A percentile compares a stretch with the other conserved stretches of the same genome.
phyloP scores from a whole-genome alignment of 179 eudicot genomes.

The Beta macrorhiza region DNA sequence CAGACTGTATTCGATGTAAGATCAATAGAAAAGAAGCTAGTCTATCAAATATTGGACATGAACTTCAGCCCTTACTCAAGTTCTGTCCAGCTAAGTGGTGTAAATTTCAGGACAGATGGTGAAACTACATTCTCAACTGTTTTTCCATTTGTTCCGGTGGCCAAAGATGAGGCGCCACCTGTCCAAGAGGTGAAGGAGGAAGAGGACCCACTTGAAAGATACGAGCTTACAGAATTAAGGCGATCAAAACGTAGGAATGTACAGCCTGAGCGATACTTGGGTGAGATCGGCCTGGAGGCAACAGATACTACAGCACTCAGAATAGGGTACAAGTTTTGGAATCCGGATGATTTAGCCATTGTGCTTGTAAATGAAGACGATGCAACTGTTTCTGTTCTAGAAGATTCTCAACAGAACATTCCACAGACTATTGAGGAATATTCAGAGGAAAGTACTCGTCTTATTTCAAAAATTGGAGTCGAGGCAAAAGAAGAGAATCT shows the following conservation, averaged over 20 bases:
- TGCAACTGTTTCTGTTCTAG: constrained; percentile 6
- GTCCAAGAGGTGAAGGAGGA: constrained; percentile 27
- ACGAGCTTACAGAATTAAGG: constrained; percentile 53
- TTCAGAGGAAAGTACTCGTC: constrained; percentile 23
- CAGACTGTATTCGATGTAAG: constrained; percentile 59
- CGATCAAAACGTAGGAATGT: constrained; percentile 76
- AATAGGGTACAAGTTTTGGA: constrained; percentile 55
- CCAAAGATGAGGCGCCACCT: constrained; percentile 14
- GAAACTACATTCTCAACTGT: constrained; percentile 44
- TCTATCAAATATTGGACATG: constrained; percentile 63
- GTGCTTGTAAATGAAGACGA: constrained; percentile 34
- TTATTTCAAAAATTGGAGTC: constrained; percentile 9
- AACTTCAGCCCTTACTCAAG: constrained; percentile 28
- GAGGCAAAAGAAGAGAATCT: constrained; percentile 35
- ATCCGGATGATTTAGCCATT: constrained; percentile 41
- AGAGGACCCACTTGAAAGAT: constrained; percentile 25
- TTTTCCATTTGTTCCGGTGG: constrained; percentile 39
- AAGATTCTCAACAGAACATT: constrained; percentile 17
- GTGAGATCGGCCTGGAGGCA: constrained; percentile 56
- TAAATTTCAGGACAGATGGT: constrained; percentile 62
- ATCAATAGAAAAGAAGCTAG: constrained; percentile 52
- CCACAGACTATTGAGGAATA: constrained; percentile 23
- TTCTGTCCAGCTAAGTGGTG: constrained; percentile 37
- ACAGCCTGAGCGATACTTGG: constrained; percentile 79
- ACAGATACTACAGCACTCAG: constrained; percentile 54